A percentile compares a stretch with the other conserved stretches of the same genome.
phyloP scores from a whole-genome alignment of 108 stramenopile genomes.

The Bacterosira constricta region DNA sequence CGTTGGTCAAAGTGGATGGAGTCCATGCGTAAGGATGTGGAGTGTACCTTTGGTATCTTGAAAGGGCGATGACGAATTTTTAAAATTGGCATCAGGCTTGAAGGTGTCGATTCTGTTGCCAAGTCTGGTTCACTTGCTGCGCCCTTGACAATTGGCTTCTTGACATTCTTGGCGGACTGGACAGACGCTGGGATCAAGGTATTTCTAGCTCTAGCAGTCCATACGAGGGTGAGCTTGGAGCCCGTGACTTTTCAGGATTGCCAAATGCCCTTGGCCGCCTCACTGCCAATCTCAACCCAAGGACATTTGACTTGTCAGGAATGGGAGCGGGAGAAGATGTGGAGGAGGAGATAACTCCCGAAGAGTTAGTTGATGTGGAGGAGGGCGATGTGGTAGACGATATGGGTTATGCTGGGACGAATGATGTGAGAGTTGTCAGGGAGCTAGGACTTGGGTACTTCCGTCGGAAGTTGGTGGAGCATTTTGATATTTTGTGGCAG shows the following conservation, averaged over 20 bases:
- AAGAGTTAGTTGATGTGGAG: too few species aligned
- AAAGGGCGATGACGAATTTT: conserved; percentile 47
- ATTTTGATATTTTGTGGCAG: conserved; percentile 4
- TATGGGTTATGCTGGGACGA: too few species aligned
- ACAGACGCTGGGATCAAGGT: conserved; percentile 1
- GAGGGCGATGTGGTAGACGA: background rate
- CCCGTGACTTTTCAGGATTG: background rate
- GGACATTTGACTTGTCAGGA: background rate
- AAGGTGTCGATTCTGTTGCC: conserved; percentile 9
- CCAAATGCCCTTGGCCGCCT: background rate
- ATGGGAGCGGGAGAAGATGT: background rate
- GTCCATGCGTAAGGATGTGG: conserved; percentile 51
- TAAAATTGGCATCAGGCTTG: conserved; percentile 18
- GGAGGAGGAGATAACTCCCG: too few species aligned
- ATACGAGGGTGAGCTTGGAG: conserved; percentile 2
- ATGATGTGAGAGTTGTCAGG: background rate
- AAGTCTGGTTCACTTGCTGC: conserved; percentile 41
- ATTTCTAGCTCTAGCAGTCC: background rate
- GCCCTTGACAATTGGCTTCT: conserved; percentile 46
- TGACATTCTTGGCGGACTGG: conserved; percentile 42
- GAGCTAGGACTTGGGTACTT: background rate
- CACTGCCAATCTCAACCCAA: background rate
- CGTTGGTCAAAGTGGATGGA: conserved; percentile 30
- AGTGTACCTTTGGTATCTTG: conserved; percentile 50
- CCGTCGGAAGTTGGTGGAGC: background rate